These are phyloP conservation scores for Phylloporus sp. DNA, from an alignment of 1,284 basidiomycete species.

Conservation along the genomic window DNA sequence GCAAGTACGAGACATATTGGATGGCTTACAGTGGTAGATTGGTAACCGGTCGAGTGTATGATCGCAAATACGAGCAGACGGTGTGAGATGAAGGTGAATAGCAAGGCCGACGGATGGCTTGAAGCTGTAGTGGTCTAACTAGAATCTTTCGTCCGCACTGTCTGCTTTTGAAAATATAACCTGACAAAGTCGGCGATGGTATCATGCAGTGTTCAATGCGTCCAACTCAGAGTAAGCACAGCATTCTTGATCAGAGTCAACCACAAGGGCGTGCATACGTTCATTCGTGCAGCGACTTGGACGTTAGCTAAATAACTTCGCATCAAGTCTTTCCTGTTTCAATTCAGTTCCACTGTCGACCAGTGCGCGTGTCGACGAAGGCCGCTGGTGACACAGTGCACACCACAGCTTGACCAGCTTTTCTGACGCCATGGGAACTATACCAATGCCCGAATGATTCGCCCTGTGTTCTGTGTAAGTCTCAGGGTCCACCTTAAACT, in stretches of 20 bases:
- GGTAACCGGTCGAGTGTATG: not conserved
- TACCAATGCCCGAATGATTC: not conserved
- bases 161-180: slow-evolving; percentile 10
- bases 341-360: not conserved
- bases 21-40: not conserved
- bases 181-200: not conserved
- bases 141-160: slow-evolving; percentile 22
- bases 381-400: too few relatives aligned
- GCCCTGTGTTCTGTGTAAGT: not conserved
- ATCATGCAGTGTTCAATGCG: not conserved
- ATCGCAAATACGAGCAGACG: slow-evolving; percentile 4
- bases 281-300: not conserved
- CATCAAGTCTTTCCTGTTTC: not conserved
- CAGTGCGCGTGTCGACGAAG: slow-evolving; percentile 21
- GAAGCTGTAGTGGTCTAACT: slow-evolving; percentile 14
- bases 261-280: too few relatives aligned
- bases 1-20: not conserved
- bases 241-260: not conserved
- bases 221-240: not conserved
- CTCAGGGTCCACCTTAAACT: not conserved
- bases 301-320: too few relatives aligned
- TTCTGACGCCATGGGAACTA: slow-evolving; percentile 2
- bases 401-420: not conserved
- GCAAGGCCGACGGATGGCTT: slow-evolving; percentile 6
- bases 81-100: slow-evolving; percentile 2